A percentile compares a stretch with the other conserved stretches of the same genome.
These are phyloP conservation scores for Trypanosoma vivax DNA, from an alignment of 208 protist species.

Conservation along the genomic window DNA sequence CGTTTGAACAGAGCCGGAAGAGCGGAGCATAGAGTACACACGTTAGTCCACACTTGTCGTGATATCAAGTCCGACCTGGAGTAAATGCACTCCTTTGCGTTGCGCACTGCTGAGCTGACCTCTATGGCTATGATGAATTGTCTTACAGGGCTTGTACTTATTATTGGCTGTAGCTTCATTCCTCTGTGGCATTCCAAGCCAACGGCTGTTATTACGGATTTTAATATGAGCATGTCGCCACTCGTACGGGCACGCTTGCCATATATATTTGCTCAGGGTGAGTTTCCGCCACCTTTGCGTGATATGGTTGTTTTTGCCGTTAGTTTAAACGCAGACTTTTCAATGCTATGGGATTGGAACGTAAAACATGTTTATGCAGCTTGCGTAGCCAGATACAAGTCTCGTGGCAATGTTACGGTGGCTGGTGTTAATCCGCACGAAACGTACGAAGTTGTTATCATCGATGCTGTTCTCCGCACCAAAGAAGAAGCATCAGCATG, in stretches of 20 bases:
- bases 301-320: constrained; percentile 34
- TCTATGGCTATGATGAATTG: constrained; percentile 24
- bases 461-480: constrained; percentile 42
- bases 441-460: constrained; percentile 48
- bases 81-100: constrained; percentile 38
- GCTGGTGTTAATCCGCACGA: not conserved
- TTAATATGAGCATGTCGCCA: constrained; percentile 24
- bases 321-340: constrained; percentile 39
- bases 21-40: not conserved
- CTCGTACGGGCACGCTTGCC: constrained; percentile 18
- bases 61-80: not conserved
- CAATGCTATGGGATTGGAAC: constrained; percentile 69
- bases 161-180: constrained; percentile 31
- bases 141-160: constrained; percentile 24
- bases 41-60: not conserved
- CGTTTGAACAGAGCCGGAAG: not conserved
- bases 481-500: constrained; percentile 9
- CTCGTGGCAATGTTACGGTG: constrained; percentile 2
- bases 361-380: constrained; percentile 64
- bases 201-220: constrained; percentile 16
- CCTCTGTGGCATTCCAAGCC: constrained; percentile 13
- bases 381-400: constrained; percentile 50
- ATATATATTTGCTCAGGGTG: constrained; percentile 6
- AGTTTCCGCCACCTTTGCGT: constrained; percentile 8
- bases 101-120: constrained; percentile 35